These are phyloP conservation scores for Hypoxylon sp. DNA, from an alignment of 2,329 filamentous ascomycete species.

Conservation along the genomic window DNA sequence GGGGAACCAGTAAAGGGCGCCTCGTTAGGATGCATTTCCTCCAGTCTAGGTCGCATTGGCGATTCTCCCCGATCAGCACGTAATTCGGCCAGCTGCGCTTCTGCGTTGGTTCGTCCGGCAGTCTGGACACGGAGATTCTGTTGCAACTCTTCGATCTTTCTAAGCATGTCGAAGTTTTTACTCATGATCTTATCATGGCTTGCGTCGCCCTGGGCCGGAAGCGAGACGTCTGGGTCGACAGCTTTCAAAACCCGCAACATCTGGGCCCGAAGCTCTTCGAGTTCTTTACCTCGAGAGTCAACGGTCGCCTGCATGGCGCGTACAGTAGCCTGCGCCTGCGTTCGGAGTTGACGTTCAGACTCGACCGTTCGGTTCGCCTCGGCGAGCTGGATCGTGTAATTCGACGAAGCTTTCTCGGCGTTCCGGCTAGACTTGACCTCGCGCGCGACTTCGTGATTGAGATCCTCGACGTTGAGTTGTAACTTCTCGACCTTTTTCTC, in stretches of 20 bases:
- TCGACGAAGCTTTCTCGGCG: constrained; percentile 87
- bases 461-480: constrained; percentile 84
- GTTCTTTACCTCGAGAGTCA: constrained; percentile 80
- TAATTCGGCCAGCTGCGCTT: constrained; percentile 80
- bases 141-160: constrained; percentile 87
- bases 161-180: constrained; percentile 82
- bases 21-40: constrained; percentile 88
- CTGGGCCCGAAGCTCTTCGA: constrained; percentile 80
- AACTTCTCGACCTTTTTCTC: constrained; percentile 97
- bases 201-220: constrained; percentile 67
- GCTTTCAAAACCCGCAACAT: constrained; percentile 84
- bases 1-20: constrained; percentile 78
- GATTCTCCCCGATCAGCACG: constrained; percentile 76
- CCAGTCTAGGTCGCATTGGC: constrained; percentile 76
- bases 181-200: constrained; percentile 70
- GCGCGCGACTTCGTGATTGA: constrained; percentile 88
- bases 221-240: constrained; percentile 77
- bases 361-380: constrained; percentile 91
- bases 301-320: constrained; percentile 81
- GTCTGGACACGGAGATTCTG: constrained; percentile 85
- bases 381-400: constrained; percentile 80
- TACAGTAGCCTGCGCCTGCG: constrained; percentile 84
- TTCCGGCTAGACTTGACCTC: constrained; percentile 90
- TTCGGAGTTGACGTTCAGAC: constrained; percentile 84
- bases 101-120: constrained; percentile 81